Base-by-base conservation (phyloP, 345 rosid species). In the Salix koriyanagi region DNA sequence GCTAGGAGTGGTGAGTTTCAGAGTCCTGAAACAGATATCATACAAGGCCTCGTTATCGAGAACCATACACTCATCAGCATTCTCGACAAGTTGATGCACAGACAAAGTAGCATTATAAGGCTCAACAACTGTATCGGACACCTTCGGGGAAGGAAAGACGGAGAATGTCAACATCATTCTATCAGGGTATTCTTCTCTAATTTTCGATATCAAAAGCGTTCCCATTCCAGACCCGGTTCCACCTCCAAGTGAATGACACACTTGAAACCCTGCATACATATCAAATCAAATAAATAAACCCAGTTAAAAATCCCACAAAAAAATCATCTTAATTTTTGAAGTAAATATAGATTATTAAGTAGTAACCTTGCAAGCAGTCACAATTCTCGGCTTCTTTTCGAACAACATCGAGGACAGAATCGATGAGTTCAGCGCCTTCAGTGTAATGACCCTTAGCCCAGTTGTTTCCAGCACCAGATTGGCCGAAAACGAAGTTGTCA, bases 181-280 rank as follows among this genome's bases (percentile, higher is more conserved):
- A 13, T 79, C 82, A 1, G 82, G 82, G 67, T 79, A 79, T 36
- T 79, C 82, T 65, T 79, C 82, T 66, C 79, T 73, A 12, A 79
- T 79, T 67, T 79, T 79, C 16, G 82, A 79, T 44, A 79, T 79
- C 75, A 79, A 71, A 3, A 79, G 79, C 3, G 82, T 79, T 19
- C 82, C 82, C 82, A 79, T 79, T 62, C 82, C 82, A 36, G 82
- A 79, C 39, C 82, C 82, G n/a, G 82, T 79, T 36, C 82, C 82
- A 36, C 82, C 82, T 41, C 82, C 82, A 7, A 79, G 75, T 48
- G 82, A 79, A 64, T 79, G 82, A 54, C 82, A 79, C 25, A 79
- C 82, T 39, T 79, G 82, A 16, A 79, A 79, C 5, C 82, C 82
- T 79, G 58, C 66, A 15, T 13, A n/a, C n/a, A 14, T 16, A 56